These are phyloP conservation scores for Dothistroma pini DNA, from an alignment of 2,329 filamentous ascomycete species.

Conservation along the genomic window DNA sequence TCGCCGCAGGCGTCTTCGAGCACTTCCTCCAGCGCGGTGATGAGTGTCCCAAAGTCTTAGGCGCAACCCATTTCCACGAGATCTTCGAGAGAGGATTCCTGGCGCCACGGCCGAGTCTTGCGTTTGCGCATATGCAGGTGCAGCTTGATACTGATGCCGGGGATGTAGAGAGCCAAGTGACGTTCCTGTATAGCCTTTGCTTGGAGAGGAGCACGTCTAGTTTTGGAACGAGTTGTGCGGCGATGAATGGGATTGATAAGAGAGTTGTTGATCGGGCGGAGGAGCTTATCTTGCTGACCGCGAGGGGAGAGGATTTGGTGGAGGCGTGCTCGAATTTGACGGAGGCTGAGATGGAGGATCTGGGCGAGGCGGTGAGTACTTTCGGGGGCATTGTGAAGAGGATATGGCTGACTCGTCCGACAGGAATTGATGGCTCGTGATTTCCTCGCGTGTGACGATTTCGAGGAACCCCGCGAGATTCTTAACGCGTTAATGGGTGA, in stretches of 20 bases:
- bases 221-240: slow-evolving; percentile 80
- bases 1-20: slow-evolving; percentile 60
- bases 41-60: slow-evolving; percentile 57
- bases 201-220: slow-evolving; percentile 71
- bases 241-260: slow-evolving; percentile 75
- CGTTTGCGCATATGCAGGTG: slow-evolving; percentile 70
- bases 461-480: slow-evolving; percentile 34
- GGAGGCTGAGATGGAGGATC: slow-evolving; percentile 57
- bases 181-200: slow-evolving; percentile 34
- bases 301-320: slow-evolving; percentile 71
- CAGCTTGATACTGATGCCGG: slow-evolving; percentile 53
- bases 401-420: slow-evolving; percentile 6
- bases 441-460: slow-evolving; percentile 40
- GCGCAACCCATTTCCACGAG: slow-evolving; percentile 66
- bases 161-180: slow-evolving; percentile 54
- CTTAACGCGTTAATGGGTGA: slow-evolving; percentile 35
- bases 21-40: slow-evolving; percentile 50
- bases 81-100: slow-evolving; percentile 66
- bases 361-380: slow-evolving; percentile 61
- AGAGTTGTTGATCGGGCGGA: slow-evolving; percentile 73
- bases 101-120: slow-evolving; percentile 47
- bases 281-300: slow-evolving; percentile 63
- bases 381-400: neutral
- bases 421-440: slow-evolving; percentile 43
- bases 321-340: slow-evolving; percentile 67